These are phyloP conservation scores for Dittrichia graveolens DNA, from an alignment of 129 eudicot genomes.

Conservation along the genomic window DNA sequence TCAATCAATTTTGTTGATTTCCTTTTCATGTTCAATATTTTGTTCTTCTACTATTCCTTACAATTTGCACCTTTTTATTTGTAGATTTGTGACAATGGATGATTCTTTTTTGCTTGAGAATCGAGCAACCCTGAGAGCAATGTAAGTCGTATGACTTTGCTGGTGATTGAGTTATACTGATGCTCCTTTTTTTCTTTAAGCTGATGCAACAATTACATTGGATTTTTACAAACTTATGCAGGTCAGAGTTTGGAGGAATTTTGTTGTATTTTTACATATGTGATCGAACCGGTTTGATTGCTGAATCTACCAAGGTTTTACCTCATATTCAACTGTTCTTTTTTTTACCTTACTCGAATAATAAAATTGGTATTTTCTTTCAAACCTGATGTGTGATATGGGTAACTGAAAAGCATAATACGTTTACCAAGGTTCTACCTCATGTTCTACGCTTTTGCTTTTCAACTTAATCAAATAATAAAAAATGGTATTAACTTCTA, in stretches of 20 bases:
- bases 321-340: conserved; percentile 6
- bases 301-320: conserved; percentile 79
- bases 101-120: conserved; percentile 89
- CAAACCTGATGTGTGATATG: background rate
- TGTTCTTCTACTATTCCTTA: conserved; percentile 21
- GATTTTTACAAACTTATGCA: conserved; percentile 39
- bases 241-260: conserved; percentile 97
- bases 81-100: conserved; percentile 87
- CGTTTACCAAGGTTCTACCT: conserved; percentile 54
- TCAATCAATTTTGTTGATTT: conserved; percentile 20
- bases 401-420: too few relatives aligned
- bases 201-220: conserved; percentile 24
- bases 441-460: conserved; percentile 13
- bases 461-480: background rate
- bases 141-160: conserved; percentile 52
- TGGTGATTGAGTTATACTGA: conserved; percentile 13
- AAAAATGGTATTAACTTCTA: conserved; percentile 5
- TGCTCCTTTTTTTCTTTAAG: conserved; percentile 7
- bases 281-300: conserved; percentile 83
- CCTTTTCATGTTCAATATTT: conserved; percentile 14
- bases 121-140: conserved; percentile 88
- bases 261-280: conserved; percentile 80
- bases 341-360: background rate
- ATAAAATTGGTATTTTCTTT: conserved; percentile 8
- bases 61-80: conserved; percentile 18